Evolutionary conservation across 2,329 filamentous ascomycete species (phyloP).

Genomic region (Calonectria pauciramosa): DNA sequence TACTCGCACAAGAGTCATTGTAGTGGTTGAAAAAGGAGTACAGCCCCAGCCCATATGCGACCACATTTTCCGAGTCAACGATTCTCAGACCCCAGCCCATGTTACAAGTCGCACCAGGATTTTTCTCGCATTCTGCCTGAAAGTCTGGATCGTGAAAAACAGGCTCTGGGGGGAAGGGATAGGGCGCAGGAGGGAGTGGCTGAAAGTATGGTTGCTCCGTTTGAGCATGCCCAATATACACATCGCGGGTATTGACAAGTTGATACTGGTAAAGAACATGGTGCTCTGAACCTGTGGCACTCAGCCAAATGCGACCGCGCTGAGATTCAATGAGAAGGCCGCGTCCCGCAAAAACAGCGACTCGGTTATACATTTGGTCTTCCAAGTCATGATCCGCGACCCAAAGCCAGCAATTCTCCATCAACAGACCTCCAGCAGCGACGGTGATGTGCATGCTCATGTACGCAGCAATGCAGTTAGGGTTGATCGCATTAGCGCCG

Average conservation of each 20-base stretch:
- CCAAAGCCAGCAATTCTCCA: constrained; percentile 63
- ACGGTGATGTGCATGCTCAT: constrained; percentile 59
- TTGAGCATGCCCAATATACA: constrained; percentile 76
- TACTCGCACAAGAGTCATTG: constrained; percentile 61
- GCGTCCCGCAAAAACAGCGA: constrained; percentile 66
- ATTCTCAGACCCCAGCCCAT: constrained; percentile 77
- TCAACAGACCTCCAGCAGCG: constrained; percentile 54
- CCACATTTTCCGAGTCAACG: constrained; percentile 66
- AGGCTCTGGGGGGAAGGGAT: constrained; percentile 65
- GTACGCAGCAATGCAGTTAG: constrained; percentile 57
- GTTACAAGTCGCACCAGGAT: constrained; percentile 63
- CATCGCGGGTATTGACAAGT: constrained; percentile 69
- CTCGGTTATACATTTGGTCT: constrained; percentile 60
- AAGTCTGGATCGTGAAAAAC: constrained; percentile 50
- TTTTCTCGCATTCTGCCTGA: constrained; percentile 48
- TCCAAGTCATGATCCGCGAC: constrained; percentile 69
- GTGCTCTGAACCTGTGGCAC: constrained; percentile 76
- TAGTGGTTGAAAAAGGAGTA: constrained; percentile 80
- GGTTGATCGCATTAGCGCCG: constrained; percentile 44
- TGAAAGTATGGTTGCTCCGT: constrained; percentile 82
- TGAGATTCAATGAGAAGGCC: constrained; percentile 62
- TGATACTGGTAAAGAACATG: constrained; percentile 78
- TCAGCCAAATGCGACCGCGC: constrained; percentile 67
- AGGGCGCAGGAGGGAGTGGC: constrained; percentile 70
- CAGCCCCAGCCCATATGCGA: constrained; percentile 73